These are phyloP conservation scores for Metschnikowia matae DNA, from an alignment of 805 yeast genomes.

Conservation along the genomic window DNA sequence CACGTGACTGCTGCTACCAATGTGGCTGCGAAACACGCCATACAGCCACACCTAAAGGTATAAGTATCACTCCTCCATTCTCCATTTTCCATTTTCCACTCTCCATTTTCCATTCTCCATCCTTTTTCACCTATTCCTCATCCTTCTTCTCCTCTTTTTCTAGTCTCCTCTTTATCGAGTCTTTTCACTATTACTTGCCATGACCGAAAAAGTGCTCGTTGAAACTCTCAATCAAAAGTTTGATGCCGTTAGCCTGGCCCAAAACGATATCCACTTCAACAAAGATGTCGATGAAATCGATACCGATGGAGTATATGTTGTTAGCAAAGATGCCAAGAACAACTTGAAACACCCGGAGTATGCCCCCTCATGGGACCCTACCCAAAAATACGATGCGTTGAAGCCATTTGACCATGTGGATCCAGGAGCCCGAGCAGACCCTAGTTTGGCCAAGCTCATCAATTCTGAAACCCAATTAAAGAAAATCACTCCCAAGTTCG, in stretches of 20 bases:
- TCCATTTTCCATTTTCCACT: too few relatives aligned
- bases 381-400: conserved; percentile 29
- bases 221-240: conserved; percentile 3
- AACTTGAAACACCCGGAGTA: conserved; percentile 23
- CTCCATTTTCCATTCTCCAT: too few relatives aligned
- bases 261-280: conserved; percentile 14
- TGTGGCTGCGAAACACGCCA: conserved; percentile 4
- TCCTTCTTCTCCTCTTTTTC: too few relatives aligned
- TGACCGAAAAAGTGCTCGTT: not conserved
- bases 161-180: too few relatives aligned
- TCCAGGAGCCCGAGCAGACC: conserved; percentile 26
- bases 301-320: conserved; percentile 26
- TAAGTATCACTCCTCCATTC: too few relatives aligned
- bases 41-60: not conserved
- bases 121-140: too few relatives aligned
- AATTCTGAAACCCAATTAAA: conserved; percentile 16
- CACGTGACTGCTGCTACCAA: not conserved
- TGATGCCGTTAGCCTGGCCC: not conserved
- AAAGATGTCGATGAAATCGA: conserved; percentile 28
- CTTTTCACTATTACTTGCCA: too few relatives aligned
- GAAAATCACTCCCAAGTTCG: conserved; percentile 30
- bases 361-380: conserved; percentile 31
- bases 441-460: conserved; percentile 20
- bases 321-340: conserved; percentile 26
- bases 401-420: conserved; percentile 26